Conservation (phyloP, 176 grass and related monocot genomes). For the barley (Hordeum vulgare) region DNA sequence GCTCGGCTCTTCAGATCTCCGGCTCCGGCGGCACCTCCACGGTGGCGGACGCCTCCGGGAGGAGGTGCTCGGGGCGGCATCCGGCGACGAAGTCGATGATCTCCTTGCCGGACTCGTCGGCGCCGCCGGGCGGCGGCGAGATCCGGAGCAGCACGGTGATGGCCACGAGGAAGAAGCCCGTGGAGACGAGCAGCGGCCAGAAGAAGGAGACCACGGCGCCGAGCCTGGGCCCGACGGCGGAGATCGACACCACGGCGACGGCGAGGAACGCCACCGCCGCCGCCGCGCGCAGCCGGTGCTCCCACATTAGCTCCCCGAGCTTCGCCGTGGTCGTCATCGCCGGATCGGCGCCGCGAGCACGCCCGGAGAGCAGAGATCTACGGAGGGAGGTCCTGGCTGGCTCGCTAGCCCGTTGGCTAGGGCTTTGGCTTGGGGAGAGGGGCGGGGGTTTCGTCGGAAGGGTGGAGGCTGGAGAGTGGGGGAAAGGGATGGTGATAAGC, state of each 20-base stretch:
- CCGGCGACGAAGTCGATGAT: conserved; percentile 72
- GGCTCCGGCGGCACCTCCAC: conserved; percentile 33
- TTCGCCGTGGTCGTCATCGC: conserved; percentile 37
- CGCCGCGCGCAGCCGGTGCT: conserved; percentile 40
- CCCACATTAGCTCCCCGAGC: conserved; percentile 50
- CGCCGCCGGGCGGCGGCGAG: conserved; percentile 48
- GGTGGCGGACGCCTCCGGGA: not conserved
- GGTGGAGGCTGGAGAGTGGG: conserved; percentile 1
- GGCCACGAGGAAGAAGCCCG: conserved; percentile 52
- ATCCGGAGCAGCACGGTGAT: conserved; percentile 65
- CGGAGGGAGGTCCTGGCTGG: not conserved
- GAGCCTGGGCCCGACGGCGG: conserved; percentile 35
- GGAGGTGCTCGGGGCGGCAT: conserved; percentile 25
- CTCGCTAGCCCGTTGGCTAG: not conserved
- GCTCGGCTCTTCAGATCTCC: conserved; percentile 24
- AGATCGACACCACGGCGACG: conserved; percentile 39
- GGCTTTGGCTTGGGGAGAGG: conserved; percentile 3
- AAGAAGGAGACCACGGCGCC: conserved; percentile 58
- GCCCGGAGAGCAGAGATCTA: conserved; percentile 17
- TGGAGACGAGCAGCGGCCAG: conserved; percentile 76
- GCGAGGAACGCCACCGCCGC: conserved; percentile 46
- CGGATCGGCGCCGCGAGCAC: not conserved
- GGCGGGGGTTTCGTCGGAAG: not conserved
- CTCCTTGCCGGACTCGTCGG: conserved; percentile 51
- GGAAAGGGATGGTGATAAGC: conserved; percentile 26